A percentile compares a stretch with the other conserved stretches of the same genome.
phyloP scores from a whole-genome alignment of 2,329 filamentous ascomycete genomes.

The Teratosphaeria gauchensis region DNA sequence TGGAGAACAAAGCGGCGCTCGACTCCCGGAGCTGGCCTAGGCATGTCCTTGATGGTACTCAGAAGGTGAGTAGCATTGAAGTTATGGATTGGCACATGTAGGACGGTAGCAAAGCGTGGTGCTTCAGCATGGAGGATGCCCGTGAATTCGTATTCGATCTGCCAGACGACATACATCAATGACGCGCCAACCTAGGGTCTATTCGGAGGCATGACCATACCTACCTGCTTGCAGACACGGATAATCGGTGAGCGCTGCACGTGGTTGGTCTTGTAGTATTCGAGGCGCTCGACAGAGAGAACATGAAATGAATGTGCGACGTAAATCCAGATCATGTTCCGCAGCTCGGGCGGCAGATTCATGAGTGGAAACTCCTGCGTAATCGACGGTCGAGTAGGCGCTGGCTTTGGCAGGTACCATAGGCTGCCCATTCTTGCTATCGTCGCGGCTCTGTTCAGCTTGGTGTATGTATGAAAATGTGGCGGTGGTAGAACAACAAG shows the following conservation, averaged over 20 bases:
- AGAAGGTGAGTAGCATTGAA: background rate
- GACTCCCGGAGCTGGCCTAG: background rate
- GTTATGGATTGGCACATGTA: background rate
- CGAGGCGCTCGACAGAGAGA: background rate
- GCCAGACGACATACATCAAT: background rate
- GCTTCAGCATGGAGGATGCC: background rate
- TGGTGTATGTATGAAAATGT: background rate
- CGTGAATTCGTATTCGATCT: background rate
- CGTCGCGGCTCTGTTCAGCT: background rate
- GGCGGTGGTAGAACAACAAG: background rate
- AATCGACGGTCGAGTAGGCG: background rate
- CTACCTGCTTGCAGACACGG: background rate
- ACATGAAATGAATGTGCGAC: background rate
- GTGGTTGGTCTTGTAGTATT: too few species aligned
- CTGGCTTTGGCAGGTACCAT: background rate
- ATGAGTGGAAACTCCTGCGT: background rate
- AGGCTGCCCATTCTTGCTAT: background rate
- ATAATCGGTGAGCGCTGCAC: too few species aligned
- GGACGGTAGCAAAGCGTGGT: background rate
- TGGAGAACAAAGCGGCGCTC: background rate
- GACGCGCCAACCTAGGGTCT: too few species aligned
- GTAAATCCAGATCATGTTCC: background rate
- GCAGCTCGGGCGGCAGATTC: background rate
- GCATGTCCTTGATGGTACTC: background rate
- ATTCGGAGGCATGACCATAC: background rate